A percentile compares a stretch with the other conserved stretches of the same genome.
Conservation (phyloP, 2,329 filamentous ascomycete genomes). For the Fusarium odoratissimum region DNA sequence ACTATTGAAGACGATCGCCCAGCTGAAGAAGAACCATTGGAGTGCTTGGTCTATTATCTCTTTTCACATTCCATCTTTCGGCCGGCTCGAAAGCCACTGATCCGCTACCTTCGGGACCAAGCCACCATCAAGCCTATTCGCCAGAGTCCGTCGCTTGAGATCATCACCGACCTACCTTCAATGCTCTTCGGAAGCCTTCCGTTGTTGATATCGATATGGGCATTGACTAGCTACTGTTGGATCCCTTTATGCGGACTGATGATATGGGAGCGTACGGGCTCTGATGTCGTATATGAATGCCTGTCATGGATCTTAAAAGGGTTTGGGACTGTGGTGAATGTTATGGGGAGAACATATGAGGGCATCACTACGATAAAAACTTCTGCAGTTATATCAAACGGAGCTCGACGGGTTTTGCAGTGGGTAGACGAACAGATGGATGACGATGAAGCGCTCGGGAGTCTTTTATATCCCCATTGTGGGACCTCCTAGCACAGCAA, state of each 20-base stretch:
- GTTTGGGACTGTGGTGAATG: neutral
- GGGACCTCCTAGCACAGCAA: constrained; percentile 1
- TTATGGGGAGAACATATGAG: neutral
- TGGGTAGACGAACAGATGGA: constrained; percentile 22
- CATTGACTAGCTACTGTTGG: constrained; percentile 35
- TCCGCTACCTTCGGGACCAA: constrained; percentile 29
- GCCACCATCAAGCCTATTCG: constrained; percentile 25
- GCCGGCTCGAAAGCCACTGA: constrained; percentile 18
- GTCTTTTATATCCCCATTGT: constrained; percentile 15
- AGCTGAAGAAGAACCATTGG: constrained; percentile 24
- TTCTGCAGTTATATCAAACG: constrained; percentile 8
- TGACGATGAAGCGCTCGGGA: constrained; percentile 24
- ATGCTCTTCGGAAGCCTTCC: constrained; percentile 31
- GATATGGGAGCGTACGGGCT: constrained; percentile 34
- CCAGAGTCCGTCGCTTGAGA: constrained; percentile 21
- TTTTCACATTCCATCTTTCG: constrained; percentile 35
- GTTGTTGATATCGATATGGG: constrained; percentile 30
- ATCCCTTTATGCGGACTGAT: constrained; percentile 32
- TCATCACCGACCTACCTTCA: constrained; percentile 26
- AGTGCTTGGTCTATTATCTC: constrained; percentile 9
- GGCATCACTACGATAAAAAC: neutral
- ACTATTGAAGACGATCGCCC: constrained; percentile 1
- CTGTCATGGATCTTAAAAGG: constrained; percentile 13
- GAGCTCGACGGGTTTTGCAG: constrained; percentile 11
- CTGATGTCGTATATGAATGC: constrained; percentile 24